Percentiles rank a stretch among this genome's conserved stretches.
Conservation (phyloP, 345 rosid genomes). For the Melaleuca alternifolia region DNA sequence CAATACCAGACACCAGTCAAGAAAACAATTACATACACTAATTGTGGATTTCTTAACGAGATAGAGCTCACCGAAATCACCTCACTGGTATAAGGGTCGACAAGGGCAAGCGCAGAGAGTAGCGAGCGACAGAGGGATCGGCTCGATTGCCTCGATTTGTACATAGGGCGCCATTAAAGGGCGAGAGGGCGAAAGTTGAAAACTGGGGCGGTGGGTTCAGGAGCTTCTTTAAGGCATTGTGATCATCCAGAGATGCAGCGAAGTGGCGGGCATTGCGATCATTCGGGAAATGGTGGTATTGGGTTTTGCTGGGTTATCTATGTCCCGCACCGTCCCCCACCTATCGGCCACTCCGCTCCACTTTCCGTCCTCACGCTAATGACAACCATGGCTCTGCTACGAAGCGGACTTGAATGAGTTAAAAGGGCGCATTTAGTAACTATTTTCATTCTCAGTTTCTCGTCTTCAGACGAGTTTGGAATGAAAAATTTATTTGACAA, state of each 20-base stretch:
- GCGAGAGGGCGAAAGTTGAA: background rate
- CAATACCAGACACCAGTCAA: background rate
- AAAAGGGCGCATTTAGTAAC: too few relatives aligned
- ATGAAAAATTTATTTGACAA: too few relatives aligned
- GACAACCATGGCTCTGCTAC: rapidly evolving
- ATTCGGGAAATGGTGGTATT: background rate
- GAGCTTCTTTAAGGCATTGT: background rate
- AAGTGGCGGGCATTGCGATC: too few relatives aligned
- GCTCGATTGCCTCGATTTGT: background rate
- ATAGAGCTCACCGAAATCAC: constrained; percentile 3
- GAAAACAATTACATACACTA: background rate
- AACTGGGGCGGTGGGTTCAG: background rate
- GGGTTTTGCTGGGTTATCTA: background rate
- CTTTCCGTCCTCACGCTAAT: background rate
- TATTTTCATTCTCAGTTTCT: too few relatives aligned
- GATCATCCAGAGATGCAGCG: background rate
- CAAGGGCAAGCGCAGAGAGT: constrained; percentile 31
- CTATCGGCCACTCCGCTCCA: background rate
- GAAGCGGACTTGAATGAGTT: background rate
- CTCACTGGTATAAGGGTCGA: constrained; percentile 27
- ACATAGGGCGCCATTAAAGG: background rate
- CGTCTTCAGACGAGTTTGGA: too few relatives aligned
- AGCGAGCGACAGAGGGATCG: constrained; percentile 19
- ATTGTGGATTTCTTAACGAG: background rate
- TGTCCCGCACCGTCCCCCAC: background rate